phyloP scores from a whole-genome alignment of 352 stramenopile species.

The Phytophthora pinifolia region DNA sequence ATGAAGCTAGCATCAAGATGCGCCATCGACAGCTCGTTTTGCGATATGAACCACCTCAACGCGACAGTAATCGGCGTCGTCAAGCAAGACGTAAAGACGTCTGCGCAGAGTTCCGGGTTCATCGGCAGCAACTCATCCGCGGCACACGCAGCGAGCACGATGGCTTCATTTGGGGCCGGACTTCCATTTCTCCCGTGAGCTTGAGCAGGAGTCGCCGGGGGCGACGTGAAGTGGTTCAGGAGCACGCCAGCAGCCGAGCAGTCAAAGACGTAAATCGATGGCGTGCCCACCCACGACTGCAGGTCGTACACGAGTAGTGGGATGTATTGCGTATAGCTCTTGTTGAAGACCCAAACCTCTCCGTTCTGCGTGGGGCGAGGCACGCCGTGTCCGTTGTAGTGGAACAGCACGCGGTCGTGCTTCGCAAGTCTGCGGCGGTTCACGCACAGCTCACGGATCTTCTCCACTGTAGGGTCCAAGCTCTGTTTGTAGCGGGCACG shows the following conservation, averaged over 20 bases:
- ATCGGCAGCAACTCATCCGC: constrained; percentile 95
- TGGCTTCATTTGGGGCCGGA: constrained; percentile 80
- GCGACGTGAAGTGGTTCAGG: constrained; percentile 92
- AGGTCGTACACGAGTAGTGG: constrained; percentile 97
- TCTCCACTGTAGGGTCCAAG: constrained; percentile 97
- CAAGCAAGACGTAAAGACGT: constrained; percentile 99
- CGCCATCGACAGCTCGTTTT: constrained; percentile 90
- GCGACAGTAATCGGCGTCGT: constrained; percentile 99
- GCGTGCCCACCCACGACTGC: constrained; percentile 91
- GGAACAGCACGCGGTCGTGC: constrained; percentile 95
- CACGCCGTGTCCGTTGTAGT: constrained; percentile 99
- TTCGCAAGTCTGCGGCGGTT: constrained; percentile 92
- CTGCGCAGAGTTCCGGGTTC: constrained; percentile 96
- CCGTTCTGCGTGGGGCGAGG: constrained; percentile 96
- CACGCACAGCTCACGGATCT: constrained; percentile 94
- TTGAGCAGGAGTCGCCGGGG: constrained; percentile 22
- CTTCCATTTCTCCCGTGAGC: constrained; percentile 24
- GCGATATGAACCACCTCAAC: constrained; percentile 97
- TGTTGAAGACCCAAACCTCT: constrained; percentile 99
- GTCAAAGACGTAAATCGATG: constrained; percentile 98
- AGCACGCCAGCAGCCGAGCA: constrained; percentile 96
- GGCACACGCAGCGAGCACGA: constrained; percentile 96
- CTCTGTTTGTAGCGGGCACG: constrained; percentile 93
- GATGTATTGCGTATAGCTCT: constrained; percentile 99
- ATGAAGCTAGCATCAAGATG: constrained; percentile 86